phyloP scores from a whole-genome alignment of 2,329 filamentous ascomycete genomes.

The Aspergillus jensenii region DNA sequence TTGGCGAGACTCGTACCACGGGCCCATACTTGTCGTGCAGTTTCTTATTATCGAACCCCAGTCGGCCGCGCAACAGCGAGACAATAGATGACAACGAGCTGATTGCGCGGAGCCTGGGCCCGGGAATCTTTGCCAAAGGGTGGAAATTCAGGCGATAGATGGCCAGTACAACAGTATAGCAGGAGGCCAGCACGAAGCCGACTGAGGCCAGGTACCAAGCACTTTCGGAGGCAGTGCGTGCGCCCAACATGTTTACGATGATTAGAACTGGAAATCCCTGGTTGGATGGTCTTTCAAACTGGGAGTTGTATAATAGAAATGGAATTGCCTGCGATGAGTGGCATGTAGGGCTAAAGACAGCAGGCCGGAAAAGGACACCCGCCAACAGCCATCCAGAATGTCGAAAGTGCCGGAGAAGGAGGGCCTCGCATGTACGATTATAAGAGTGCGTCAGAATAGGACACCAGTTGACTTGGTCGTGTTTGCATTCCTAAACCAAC shows the following conservation, averaged over 20 bases:
- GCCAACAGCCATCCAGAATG: too few relatives aligned
- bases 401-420: too few relatives aligned
- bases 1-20: slow-evolving; percentile 33
- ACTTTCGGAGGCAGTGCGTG: background rate
- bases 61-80: slow-evolving; percentile 8
- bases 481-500: too few relatives aligned
- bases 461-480: too few relatives aligned
- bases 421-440: too few relatives aligned
- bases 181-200: background rate
- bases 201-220: background rate
- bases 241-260: background rate
- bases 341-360: too few relatives aligned
- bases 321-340: too few relatives aligned
- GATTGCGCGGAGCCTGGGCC: slow-evolving; percentile 11
- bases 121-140: slow-evolving; percentile 18
- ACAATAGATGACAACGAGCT: slow-evolving; percentile 6
- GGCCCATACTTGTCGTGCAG: slow-evolving; percentile 31
- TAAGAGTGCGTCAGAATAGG: too few relatives aligned
- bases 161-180: background rate
- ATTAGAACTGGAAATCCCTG: too few relatives aligned
- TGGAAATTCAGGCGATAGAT: slow-evolving; percentile 20
- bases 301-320: too few relatives aligned
- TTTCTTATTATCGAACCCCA: slow-evolving; percentile 5
- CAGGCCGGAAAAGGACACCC: too few relatives aligned
- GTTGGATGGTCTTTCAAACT: too few relatives aligned